A percentile compares a stretch with the other conserved stretches of the same genome.
Conservation (phyloP, 1,284 basidiomycete genomes). For the Agroathelia rolfsii region DNA sequence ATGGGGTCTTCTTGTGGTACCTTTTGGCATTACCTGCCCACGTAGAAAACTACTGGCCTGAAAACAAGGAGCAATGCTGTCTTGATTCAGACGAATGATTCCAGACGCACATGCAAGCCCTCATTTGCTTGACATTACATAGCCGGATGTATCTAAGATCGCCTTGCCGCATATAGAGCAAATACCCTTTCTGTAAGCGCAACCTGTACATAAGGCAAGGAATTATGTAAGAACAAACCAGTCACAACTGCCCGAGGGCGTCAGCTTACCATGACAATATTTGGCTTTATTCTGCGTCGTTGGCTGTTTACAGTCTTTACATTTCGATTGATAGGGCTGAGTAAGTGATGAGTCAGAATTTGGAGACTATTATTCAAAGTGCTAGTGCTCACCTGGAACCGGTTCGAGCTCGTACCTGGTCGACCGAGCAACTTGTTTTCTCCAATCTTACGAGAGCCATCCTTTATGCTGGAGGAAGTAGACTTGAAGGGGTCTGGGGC, state of each 20-base stretch:
- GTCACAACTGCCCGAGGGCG: slow-evolving; percentile 13
- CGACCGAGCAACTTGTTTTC: slow-evolving; percentile 73
- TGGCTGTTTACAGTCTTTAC: slow-evolving; percentile 74
- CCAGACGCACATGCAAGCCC: too few relatives aligned
- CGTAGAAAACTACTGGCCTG: too few relatives aligned
- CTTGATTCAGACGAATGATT: too few relatives aligned
- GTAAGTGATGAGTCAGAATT: slow-evolving; percentile 11
- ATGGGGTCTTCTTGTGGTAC: too few relatives aligned
- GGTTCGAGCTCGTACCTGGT: slow-evolving; percentile 49
- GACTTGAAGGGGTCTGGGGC: slow-evolving; percentile 74
- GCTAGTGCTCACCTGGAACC: slow-evolving; percentile 48
- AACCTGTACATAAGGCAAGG: slow-evolving; percentile 41
- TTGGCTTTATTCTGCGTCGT: slow-evolving; percentile 77
- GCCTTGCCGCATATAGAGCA: slow-evolving; percentile 79
- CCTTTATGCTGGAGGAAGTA: slow-evolving; percentile 63
- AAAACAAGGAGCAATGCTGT: too few relatives aligned
- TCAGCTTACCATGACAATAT: slow-evolving; percentile 84
- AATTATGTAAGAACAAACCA: slow-evolving; percentile 7
- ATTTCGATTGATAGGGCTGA: slow-evolving; percentile 74
- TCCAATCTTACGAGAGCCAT: slow-evolving; percentile 68
- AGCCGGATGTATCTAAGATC: slow-evolving; percentile 72
- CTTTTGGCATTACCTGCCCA: too few relatives aligned
- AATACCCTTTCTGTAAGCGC: slow-evolving; percentile 75
- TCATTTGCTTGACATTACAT: slow-evolving; percentile 75
- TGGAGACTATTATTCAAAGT: slow-evolving; percentile 9